Evolutionary conservation across 108 stramenopile genomes (phyloP), one percentile per base, ranked within the genome.

Genomic region (Licmophora abbreviata): DNA sequence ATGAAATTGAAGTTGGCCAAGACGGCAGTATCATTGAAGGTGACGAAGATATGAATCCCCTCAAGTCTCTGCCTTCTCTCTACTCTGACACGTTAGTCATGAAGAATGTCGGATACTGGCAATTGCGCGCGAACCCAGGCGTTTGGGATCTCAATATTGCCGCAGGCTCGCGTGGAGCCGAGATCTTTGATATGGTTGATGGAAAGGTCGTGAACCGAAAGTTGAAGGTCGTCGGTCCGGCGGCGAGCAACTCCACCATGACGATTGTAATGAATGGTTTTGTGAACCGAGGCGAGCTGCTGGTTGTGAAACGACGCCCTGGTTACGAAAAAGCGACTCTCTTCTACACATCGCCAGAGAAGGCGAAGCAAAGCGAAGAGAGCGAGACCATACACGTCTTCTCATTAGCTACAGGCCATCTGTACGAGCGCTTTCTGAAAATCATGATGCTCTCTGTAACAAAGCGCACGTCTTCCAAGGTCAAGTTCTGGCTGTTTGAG

Each of bases 391-490:
- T 99, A 38, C 87, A 99, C 56, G 95, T 99, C 1, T 99, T 99
- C 60, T 95, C 93, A 3, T 64, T 99, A 14, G 97, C 97, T 7
- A 94, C 96, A 8, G 99, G 99, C 22, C 91, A 95, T 52, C 67
- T 98, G 26, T 99, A 99, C 59, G 99, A 99, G 70, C 64, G 97
- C 25, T 74, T 99, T 29, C 59, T 95, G 17, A 92, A 95, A 58
- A 98, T 99, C 44, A 99, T 99, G 99, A 97, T 99, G 97, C 76
- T 98, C 15, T 89, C 86, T 51, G 97, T 99, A 30, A 92, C 85
- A 0, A 95, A 93, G 72, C 73, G 92, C 37, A 92, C 95, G 32
- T 76, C 82, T 23, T 58, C 90, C 15, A 92, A 83, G 51, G 97
- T 99, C 28, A 97, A 97, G 61, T 99, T 99, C 69, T 99, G 97